These are phyloP conservation scores for Casuarina equisetifolia DNA, from an alignment of 306 rosid species.

Conservation along the genomic window DNA sequence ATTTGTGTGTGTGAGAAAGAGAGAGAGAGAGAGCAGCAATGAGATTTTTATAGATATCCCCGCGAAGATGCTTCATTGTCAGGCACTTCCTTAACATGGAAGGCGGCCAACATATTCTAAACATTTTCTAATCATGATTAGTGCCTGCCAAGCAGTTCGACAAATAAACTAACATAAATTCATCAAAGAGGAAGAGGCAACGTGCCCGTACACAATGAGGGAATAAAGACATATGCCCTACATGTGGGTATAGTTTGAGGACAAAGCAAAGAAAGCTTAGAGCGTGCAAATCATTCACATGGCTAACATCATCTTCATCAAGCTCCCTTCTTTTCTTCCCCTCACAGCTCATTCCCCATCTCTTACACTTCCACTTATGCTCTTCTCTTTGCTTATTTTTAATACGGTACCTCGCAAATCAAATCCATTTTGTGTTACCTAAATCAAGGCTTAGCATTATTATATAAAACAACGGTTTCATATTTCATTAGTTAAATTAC, in stretches of 20 bases:
- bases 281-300: constrained; percentile 65
- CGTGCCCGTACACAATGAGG: constrained; percentile 41
- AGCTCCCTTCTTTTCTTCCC: constrained; percentile 13
- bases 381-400: constrained; percentile 2
- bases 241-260: constrained; percentile 77
- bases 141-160: constrained; percentile 40
- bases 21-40: neutral
- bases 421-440: too few species aligned
- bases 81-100: constrained; percentile 34
- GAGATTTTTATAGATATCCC: constrained; percentile 12
- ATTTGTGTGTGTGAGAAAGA: neutral
- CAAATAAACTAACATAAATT: constrained; percentile 23
- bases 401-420: neutral
- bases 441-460: too few species aligned
- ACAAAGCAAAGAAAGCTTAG: constrained; percentile 61
- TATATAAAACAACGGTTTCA: too few species aligned
- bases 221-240: constrained; percentile 47
- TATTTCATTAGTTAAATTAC: too few species aligned
- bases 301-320: constrained; percentile 41
- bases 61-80: constrained; percentile 38
- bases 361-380: neutral
- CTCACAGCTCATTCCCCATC: constrained; percentile 41
- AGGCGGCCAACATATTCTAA: constrained; percentile 1
- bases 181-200: constrained; percentile 45
- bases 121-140: constrained; percentile 41